These are phyloP conservation scores for Aureobasidium pullulans DNA, from an alignment of 2,329 filamentous ascomycete species.

Conservation along the genomic window DNA sequence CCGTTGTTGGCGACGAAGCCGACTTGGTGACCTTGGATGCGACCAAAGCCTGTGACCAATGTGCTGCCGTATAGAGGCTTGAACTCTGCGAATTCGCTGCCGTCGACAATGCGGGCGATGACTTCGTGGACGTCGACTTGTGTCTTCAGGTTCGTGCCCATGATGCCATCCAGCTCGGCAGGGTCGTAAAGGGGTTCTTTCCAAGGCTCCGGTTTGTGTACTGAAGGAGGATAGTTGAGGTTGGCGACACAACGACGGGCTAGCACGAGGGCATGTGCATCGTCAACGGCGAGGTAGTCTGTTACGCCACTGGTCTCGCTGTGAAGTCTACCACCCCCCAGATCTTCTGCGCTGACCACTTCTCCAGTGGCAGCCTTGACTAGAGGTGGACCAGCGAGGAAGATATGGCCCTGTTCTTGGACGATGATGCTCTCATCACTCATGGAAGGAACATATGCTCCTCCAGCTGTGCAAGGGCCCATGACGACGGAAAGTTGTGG, in stretches of 20 bases:
- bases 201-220: constrained; percentile 37
- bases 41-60: constrained; percentile 84
- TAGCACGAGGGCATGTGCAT: constrained; percentile 82
- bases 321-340: constrained; percentile 85
- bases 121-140: constrained; percentile 83
- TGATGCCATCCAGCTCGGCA: constrained; percentile 77
- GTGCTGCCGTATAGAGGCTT: constrained; percentile 86
- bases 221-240: constrained; percentile 69
- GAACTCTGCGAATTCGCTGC: constrained; percentile 85
- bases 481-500: constrained; percentile 94
- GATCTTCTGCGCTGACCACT: constrained; percentile 79
- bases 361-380: constrained; percentile 96
- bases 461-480: constrained; percentile 93
- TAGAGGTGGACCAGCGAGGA: constrained; percentile 85
- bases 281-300: constrained; percentile 90
- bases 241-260: constrained; percentile 78
- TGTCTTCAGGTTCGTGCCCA: constrained; percentile 79
- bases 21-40: constrained; percentile 81
- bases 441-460: constrained; percentile 95
- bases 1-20: constrained; percentile 95
- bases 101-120: constrained; percentile 88
- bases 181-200: constrained; percentile 74
- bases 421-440: constrained; percentile 97
- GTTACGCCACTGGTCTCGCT: constrained; percentile 87
- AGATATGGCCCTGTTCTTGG: constrained; percentile 91